These are phyloP conservation scores for Rhododendron simsii DNA, from an alignment of 148 eudicot species.

Conservation along the genomic window DNA sequence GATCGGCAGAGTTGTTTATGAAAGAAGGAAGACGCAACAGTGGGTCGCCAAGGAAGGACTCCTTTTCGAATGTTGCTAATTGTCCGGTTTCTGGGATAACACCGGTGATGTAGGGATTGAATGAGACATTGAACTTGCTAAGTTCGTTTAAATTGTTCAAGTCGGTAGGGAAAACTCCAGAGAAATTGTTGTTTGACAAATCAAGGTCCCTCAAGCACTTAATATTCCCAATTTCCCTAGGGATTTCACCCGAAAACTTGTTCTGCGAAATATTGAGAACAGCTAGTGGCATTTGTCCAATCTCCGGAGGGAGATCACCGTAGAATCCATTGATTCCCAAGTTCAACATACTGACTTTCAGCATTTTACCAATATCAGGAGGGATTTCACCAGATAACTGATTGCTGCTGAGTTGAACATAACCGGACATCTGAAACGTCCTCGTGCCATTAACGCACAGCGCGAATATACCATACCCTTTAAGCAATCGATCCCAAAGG, in stretches of 20 bases:
- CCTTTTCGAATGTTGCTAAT: constrained; percentile 69
- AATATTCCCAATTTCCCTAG: constrained; percentile 48
- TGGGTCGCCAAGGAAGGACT: constrained; percentile 71
- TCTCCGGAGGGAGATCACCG: constrained; percentile 61
- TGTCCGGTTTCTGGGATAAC: constrained; percentile 75
- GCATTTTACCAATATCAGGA: constrained; percentile 63
- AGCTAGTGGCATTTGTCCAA: constrained; percentile 50
- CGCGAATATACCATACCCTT: constrained; percentile 78
- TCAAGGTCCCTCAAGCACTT: constrained; percentile 78
- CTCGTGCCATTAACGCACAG: constrained; percentile 52
- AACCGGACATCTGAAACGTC: constrained; percentile 56
- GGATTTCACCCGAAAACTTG: constrained; percentile 59
- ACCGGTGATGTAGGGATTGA: constrained; percentile 66
- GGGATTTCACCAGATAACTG: constrained; percentile 65
- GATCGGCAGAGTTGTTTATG: constrained; percentile 27
- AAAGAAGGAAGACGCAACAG: constrained; percentile 54
- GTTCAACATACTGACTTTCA: constrained; percentile 74
- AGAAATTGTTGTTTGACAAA: constrained; percentile 80
- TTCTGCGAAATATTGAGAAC: constrained; percentile 68
- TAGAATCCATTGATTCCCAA: constrained; percentile 51
- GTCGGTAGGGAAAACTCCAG: constrained; percentile 68
- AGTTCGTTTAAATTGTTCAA: constrained; percentile 52
- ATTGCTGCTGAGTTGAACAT: constrained; percentile 75
- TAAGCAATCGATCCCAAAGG: constrained; percentile 68
- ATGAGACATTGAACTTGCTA: constrained; percentile 82